A percentile compares a stretch with the other conserved stretches of the same genome.
These are phyloP conservation scores for Pisolithus tinctorius DNA, from an alignment of 768 basidiomycete species.

Conservation along the genomic window DNA sequence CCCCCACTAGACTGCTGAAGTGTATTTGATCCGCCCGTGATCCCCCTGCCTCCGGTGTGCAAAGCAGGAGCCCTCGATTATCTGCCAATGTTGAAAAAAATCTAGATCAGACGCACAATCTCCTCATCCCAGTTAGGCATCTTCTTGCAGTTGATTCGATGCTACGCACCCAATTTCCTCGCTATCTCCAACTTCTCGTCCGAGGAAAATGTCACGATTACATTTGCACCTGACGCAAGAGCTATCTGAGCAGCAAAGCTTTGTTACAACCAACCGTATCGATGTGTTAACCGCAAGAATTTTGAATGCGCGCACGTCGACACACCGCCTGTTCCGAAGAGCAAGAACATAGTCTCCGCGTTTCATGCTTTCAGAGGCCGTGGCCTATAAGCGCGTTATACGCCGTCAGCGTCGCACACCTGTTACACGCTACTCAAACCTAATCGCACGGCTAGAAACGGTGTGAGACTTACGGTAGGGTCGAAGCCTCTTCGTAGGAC, in stretches of 20 bases:
- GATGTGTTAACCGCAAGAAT: neutral
- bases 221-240: constrained; percentile 53
- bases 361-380: too few relatives aligned
- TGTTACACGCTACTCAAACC: too few relatives aligned
- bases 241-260: constrained; percentile 58
- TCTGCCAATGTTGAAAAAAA: neutral
- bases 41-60: constrained; percentile 29
- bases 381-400: too few relatives aligned
- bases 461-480: too few relatives aligned
- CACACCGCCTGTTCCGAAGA: constrained; percentile 54
- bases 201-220: constrained; percentile 63
- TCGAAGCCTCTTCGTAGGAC: too few relatives aligned
- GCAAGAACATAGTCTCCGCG: too few relatives aligned
- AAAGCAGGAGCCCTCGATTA: neutral
- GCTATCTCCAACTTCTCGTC: constrained; percentile 54
- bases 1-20: constrained; percentile 37
- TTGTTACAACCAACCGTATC: constrained; percentile 9
- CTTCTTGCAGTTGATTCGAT: constrained; percentile 58
- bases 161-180: constrained; percentile 42
- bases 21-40: constrained; percentile 45
- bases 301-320: constrained; percentile 34
- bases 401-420: too few relatives aligned
- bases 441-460: too few relatives aligned
- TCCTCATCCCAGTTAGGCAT: constrained; percentile 54
- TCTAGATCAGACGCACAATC: constrained; percentile 28